Base-by-base conservation (phyloP, 2,329 filamentous ascomycete genomes). In the Cladosporium sp. region DNA sequence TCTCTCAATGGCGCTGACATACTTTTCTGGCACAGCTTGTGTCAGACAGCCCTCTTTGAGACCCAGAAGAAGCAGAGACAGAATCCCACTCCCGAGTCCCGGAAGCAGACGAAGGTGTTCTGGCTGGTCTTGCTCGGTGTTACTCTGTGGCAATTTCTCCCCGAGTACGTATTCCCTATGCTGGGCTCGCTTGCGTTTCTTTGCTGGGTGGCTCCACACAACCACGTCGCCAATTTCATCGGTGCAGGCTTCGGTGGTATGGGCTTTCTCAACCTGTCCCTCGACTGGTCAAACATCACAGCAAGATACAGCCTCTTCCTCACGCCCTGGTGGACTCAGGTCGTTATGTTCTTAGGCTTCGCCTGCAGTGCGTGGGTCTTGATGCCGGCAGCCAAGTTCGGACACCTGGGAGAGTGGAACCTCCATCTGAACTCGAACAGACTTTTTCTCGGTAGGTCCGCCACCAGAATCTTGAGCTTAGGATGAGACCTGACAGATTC, bases 211-310 rank as follows among this genome's bases (percentile, higher is more conserved):
- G 86, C 86, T 2, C 86, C 85, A 1, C 79, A 79, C 18, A 88
- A 87, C 68, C 74, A 80, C 2, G 79, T 83, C 0, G 86, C 85
- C 67, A 89, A 88, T 70, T 89, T 88, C 69, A 76, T 88, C 21
- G 86, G 86, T 1, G 82, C 83, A 5, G 86, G 86, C 0, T 80
- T 87, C n/a, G 86, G 86, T 4, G 87, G 59, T 18, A 62, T 88
- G 84, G 86, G 85, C 0, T 82, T 88, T 66, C 74, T 88, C 43
- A 88, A 88, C 65, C 76, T 88, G 1, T 83, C 82, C 1, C 76
- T 88, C 21, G 83, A 88, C 69, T 88, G 86, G 86, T 86, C 85
- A 3, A 88, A 85, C 67, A 82, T 88, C 60, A 81, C 82, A n/a
- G 82, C 81, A 28, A 79, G 79, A 51, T 80, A 78, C 13, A 85